Percentiles rank a stretch among this genome's conserved stretches.
phyloP scores from a whole-genome alignment of 495 filamentous ascomycete species.

The Eremomyces bilateralis region DNA sequence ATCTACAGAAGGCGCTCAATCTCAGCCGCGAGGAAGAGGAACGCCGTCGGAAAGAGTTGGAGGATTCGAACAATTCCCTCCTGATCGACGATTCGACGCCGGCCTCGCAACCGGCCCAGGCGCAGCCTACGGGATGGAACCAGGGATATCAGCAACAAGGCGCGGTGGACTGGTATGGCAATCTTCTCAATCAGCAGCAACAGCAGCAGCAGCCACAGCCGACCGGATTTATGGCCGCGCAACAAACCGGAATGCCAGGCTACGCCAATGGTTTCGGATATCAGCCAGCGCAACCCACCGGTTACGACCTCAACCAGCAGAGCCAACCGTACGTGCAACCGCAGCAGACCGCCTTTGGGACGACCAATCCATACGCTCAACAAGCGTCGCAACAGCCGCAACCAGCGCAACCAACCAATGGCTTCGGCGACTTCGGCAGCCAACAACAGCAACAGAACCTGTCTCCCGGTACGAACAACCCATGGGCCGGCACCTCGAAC shows the following conservation, averaged over 20 bases:
- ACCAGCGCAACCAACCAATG: too few species aligned
- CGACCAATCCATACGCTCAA: constrained; percentile 47
- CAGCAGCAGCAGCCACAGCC: constrained; percentile 49
- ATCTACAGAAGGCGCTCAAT: constrained; percentile 87
- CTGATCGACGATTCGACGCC: constrained; percentile 52
- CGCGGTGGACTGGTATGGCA: constrained; percentile 91
- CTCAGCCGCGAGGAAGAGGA: constrained; percentile 91
- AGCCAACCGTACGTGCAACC: constrained; percentile 34
- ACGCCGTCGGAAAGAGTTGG: constrained; percentile 64
- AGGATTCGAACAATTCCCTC: constrained; percentile 67
- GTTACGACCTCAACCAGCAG: constrained; percentile 19
- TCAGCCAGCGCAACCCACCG: constrained; percentile 33
- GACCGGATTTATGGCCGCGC: constrained; percentile 49
- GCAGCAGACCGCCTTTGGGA: constrained; percentile 50
- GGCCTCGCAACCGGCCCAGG: constrained; percentile 28
- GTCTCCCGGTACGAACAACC: constrained; percentile 63
- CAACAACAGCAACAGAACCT: constrained; percentile 30
- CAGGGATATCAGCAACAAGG: constrained; percentile 93
- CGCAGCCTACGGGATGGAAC: constrained; percentile 75
- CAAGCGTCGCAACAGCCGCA: constrained; percentile 28
- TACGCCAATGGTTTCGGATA: constrained; percentile 33
- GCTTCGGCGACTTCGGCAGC: constrained; percentile 7
- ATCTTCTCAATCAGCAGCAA: constrained; percentile 53
- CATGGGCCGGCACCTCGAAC: constrained; percentile 33
- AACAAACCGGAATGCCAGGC: constrained; percentile 31